Evolutionary conservation across 2,329 filamentous ascomycete genomes (phyloP).

Genomic region (Aspergillus sclerotialis): DNA sequence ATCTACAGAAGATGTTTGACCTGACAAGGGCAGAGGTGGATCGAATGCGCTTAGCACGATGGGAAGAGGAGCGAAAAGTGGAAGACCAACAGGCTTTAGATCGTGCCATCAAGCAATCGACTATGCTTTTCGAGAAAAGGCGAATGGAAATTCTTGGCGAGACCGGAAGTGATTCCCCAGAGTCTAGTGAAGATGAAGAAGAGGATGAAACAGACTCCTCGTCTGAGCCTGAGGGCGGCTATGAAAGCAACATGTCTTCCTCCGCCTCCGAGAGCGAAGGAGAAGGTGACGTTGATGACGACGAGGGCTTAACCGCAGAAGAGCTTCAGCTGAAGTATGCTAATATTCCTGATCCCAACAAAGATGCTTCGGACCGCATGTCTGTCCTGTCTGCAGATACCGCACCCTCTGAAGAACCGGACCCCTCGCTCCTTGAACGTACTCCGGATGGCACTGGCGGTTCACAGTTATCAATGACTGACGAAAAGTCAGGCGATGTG

Average conservation of each 20-base stretch:
- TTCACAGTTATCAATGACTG: conserved; percentile 13
- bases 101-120: conserved; percentile 46
- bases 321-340: conserved; percentile 43
- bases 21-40: conserved; percentile 53
- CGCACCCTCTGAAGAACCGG: conserved; percentile 12
- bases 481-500: conserved; percentile 5
- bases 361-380: conserved; percentile 13
- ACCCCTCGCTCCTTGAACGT: conserved; percentile 12
- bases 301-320: conserved; percentile 41
- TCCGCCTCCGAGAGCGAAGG: conserved; percentile 38
- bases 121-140: conserved; percentile 42
- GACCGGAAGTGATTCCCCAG: conserved; percentile 62
- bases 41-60: conserved; percentile 47
- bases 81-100: conserved; percentile 48
- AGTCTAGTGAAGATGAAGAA: conserved; percentile 52
- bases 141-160: conserved; percentile 40
- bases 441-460: conserved; percentile 14
- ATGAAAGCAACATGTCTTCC: conserved; percentile 46
- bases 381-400: conserved; percentile 17
- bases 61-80: conserved; percentile 50
- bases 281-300: conserved; percentile 32
- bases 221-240: conserved; percentile 56
- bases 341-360: conserved; percentile 24
- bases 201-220: conserved; percentile 17
- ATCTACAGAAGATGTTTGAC: conserved; percentile 56